Evolutionary conservation across 768 basidiomycete species (phyloP), one percentile per base, ranked within the genome.

Genomic region (Boletus coccyginus): DNA sequence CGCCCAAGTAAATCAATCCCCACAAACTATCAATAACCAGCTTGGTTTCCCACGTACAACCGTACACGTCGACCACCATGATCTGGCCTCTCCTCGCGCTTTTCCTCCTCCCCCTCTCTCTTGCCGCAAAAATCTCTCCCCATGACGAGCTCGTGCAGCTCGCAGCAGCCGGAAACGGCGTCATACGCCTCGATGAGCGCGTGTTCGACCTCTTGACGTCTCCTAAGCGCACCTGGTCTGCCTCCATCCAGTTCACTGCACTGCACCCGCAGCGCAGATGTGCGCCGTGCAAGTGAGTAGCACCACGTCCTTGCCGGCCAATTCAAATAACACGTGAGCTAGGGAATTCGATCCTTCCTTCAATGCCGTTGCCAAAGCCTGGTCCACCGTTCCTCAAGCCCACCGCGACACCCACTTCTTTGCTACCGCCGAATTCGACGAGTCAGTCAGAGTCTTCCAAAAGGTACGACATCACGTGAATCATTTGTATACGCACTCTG

Each of bases 391-490:
- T 10, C 72, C 89, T 9, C 63, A 79, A 53, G 77, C 76, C 21
- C 74, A 88, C n/a, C 82, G 87, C 41, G 80, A 92, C 69, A 76
- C 78, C 53, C 95, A 98, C 72, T 95, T 98, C 82, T 99, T 98
- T 67, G 97, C 86, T 10, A 87, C 86, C 13, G 70, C 93, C 32
- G 97, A 99, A 72, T 98, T 97, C 67, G 84, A 90, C 65, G 78
- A 90, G 38, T 87, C 83, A 9, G 78, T 83, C 52, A 71, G 75
- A 2, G 80, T 93, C 43, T 99, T 96, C 76, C 86, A 90, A 75
- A 85, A 84, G 78, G 94, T 92, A 50, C 29, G 67, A 57, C 13
- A n/a, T 41, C 13, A 24, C 31, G 7, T 3, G 11, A n/a, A 16
- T 11, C 35, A 8, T 29, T 52, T 33, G 35, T 24, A 12, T 16